phyloP scores from a whole-genome alignment of 2,329 filamentous ascomycete species.

The Sporothrix luriei region DNA sequence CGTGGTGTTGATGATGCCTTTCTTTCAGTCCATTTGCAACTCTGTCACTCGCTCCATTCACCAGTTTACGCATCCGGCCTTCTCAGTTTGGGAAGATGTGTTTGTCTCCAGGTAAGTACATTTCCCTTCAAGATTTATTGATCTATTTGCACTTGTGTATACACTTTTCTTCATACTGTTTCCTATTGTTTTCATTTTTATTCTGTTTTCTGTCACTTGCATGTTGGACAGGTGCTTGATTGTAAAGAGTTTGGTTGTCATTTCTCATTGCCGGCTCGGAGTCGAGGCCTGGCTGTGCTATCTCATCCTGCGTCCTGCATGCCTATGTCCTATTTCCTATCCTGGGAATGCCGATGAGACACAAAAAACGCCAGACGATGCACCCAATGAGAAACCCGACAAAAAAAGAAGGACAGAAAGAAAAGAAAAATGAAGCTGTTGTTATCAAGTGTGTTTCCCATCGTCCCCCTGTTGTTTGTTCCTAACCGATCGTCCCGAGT shows the following conservation, averaged over 20 bases:
- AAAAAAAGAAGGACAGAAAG: background rate
- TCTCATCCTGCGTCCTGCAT: too few relatives aligned
- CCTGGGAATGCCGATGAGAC: background rate
- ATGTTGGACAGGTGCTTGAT: background rate
- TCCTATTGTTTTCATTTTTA: background rate
- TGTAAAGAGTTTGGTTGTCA: constrained; percentile 1
- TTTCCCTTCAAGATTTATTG: background rate
- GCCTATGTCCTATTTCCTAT: background rate
- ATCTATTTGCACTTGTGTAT: too few relatives aligned
- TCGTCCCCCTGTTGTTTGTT: background rate
- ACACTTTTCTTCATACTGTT: background rate
- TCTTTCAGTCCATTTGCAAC: too few relatives aligned
- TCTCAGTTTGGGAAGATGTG: background rate
- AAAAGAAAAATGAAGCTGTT: constrained; percentile 33
- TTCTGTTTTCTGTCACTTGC: background rate
- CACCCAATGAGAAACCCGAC: constrained; percentile 3
- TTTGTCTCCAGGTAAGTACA: background rate
- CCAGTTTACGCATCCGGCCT: background rate
- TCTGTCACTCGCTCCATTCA: too few relatives aligned
- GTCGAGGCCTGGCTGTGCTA: background rate
- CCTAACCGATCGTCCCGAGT: constrained; percentile 3
- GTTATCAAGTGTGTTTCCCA: constrained; percentile 14
- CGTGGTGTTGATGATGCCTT: too few relatives aligned
- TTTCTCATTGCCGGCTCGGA: constrained; percentile 19
- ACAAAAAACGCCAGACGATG: background rate